Base-by-base conservation (phyloP, 768 basidiomycete genomes). In the Agrocybe praecox region DNA sequence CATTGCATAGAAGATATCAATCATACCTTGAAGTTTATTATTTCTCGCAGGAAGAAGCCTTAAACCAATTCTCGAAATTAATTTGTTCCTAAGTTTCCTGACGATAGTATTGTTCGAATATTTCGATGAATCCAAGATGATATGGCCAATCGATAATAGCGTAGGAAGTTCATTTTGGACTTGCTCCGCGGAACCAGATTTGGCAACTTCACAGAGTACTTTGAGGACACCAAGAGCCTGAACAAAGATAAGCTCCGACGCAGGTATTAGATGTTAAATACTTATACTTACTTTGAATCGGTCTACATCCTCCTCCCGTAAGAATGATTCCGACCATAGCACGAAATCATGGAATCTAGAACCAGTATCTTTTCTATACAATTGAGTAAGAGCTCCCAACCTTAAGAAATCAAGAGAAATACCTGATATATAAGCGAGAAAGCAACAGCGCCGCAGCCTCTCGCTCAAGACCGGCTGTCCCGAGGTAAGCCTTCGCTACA, bases 381-480 rank as follows among this genome's bases (percentile, higher is more conserved):
- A 56, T 46, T 50, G 19, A 49, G 36, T 46, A 45, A 15, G 26
- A 53, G 46, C 32, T 45, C 47, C 33, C 45, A 36, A n/a, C 22
- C 18, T 9, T 40, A 26, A 10, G 57, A 49, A 46, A 34, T 26
- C 14, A 45, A 36, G 21, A 19, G 47, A 63, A 83, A 42, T 71
- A 89, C 88, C 96, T 86, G 63, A 85, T 86, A 67, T 91, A 97
- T 26, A 96, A 74, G 36, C 88, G 80, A 2, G 94, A 86, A 6
- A 98, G 78, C n/a, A 96, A 73, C 10, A 92, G 69, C 0, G 90
- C 89, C 26, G 93, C 91, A 29, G 84, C 89, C 43, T 94, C 91
- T 7, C 94, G 82, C 66, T 97, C 96, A 55, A 96, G 75, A 0
- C 96, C 95, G 12, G 92, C 84, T 43, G 79, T 84, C 4, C 69